Conservation (phyloP, 73 alveolate species). For the Tetrahymena thermophila region DNA sequence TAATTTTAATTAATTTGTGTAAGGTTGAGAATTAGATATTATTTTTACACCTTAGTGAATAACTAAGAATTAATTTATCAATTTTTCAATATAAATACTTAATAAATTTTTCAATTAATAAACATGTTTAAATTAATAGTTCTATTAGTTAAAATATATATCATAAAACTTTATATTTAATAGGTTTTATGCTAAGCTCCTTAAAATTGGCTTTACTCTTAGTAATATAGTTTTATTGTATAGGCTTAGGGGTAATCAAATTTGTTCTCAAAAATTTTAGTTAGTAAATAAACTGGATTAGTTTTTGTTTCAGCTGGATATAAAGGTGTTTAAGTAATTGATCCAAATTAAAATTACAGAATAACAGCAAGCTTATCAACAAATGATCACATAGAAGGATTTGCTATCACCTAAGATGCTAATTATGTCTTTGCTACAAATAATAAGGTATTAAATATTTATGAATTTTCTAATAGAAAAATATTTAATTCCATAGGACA, state of each 20-base stretch:
- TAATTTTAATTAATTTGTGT: no score
- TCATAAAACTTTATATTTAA: no score
- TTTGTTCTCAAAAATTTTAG: background rate
- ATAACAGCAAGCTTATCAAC: background rate
- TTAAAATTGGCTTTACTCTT: background rate
- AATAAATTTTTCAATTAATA: no score
- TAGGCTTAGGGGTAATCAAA: background rate
- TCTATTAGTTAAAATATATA: no score
- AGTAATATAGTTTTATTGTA: background rate
- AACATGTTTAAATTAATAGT: no score
- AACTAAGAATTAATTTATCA: no score
- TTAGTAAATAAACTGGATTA: background rate
- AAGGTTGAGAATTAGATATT: no score
- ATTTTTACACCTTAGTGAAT: no score
- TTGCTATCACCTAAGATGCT: background rate
- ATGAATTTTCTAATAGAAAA: background rate
- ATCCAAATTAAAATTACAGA: background rate
- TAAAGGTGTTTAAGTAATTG: background rate
- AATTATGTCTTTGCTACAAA: background rate
- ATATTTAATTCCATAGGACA: background rate
- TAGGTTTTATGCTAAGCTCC: background rate
- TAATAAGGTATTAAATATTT: background rate
- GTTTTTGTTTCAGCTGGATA: background rate
- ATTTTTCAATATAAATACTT: no score
- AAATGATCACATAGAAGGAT: background rate